Base-by-base conservation (phyloP, 1,284 basidiomycete genomes). In the Apiotrichum brassicae region DNA sequence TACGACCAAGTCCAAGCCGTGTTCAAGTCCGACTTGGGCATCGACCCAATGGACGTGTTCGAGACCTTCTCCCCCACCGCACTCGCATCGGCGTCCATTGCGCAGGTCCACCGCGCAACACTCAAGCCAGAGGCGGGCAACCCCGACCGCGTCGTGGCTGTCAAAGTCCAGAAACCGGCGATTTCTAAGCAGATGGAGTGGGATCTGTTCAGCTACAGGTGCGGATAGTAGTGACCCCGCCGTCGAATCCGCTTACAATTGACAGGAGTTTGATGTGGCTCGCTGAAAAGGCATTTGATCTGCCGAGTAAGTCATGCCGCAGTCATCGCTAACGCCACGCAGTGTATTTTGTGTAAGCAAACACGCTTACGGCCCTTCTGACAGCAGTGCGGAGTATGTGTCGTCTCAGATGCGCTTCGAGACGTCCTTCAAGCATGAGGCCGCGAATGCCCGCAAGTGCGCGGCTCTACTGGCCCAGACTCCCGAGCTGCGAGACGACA, bases 81-180 rank as follows among this genome's bases (percentile, higher is more conserved):
- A 0, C 73, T 87, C 0, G 90, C 90, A 0, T 87, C 85, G 53
- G 90, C 90, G 1, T 89, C 85, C 56, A 84, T 94, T 42, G 90
- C 90, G 0, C 90, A 93, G 65, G 90, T 93, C 0, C 90, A 93
- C 65, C 78, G 79, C 33, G 90, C 90, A 2, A 81, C 78, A 39
- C 69, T 89, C 26, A 64, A 61, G 74, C 62, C 61, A 20, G 51
- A 59, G 22, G 52, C 56, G 24, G 59, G 58, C 0, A 46, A 54
- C 22, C 49, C 56, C 8, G 56, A 58, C 43, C 43, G 30, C 11
- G 58, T 69, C 78, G 89, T 93, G 2, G 90, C 89, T 0, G 89
- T 94, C 56, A 93, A 93, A 73, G 77, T 91, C n/a, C 87, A 93
- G 73, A 92, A 91, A 61, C 89, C 87, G 0, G 85, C 82, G 25